These are phyloP conservation scores for Colletotrichum lini DNA, from an alignment of 2,329 filamentous ascomycete genomes.

Conservation along the genomic window DNA sequence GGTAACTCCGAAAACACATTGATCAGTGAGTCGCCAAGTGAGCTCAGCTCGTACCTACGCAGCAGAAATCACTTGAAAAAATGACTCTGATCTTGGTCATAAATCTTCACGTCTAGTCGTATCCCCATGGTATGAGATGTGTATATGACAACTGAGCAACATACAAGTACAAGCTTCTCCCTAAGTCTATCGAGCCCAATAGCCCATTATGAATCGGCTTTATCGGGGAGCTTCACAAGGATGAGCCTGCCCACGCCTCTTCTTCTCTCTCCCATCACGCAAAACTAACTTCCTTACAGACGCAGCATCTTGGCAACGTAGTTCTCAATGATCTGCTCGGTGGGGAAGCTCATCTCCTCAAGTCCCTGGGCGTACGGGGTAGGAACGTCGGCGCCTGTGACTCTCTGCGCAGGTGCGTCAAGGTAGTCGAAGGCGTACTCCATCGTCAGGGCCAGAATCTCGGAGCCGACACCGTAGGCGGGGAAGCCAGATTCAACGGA, in stretches of 20 bases:
- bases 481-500: slow-evolving; percentile 97
- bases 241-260: slow-evolving; percentile 21
- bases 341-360: slow-evolving; percentile 96
- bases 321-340: slow-evolving; percentile 87
- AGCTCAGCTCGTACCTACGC: too few relatives aligned
- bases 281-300: slow-evolving; percentile 66
- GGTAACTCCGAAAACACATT: neutral
- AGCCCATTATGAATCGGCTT: slow-evolving; percentile 29
- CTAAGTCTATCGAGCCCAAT: slow-evolving; percentile 38
- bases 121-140: slow-evolving; percentile 46
- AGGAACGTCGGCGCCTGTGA: slow-evolving; percentile 97
- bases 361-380: slow-evolving; percentile 95
- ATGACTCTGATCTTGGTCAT: neutral
- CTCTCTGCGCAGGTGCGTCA: slow-evolving; percentile 90
- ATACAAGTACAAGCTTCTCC: slow-evolving; percentile 57
- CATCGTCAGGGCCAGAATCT: slow-evolving; percentile 95
- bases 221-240: slow-evolving; percentile 12
- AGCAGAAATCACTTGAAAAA: neutral
- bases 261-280: neutral
- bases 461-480: slow-evolving; percentile 90
- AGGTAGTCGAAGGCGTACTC: slow-evolving; percentile 99
- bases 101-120: slow-evolving; percentile 29
- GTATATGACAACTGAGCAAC: slow-evolving; percentile 55
- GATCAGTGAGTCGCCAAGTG: neutral
- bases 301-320: slow-evolving; percentile 92